These are phyloP conservation scores for Hirsutella thompsonii DNA, from an alignment of 2,329 filamentous ascomycete genomes.

Conservation along the genomic window DNA sequence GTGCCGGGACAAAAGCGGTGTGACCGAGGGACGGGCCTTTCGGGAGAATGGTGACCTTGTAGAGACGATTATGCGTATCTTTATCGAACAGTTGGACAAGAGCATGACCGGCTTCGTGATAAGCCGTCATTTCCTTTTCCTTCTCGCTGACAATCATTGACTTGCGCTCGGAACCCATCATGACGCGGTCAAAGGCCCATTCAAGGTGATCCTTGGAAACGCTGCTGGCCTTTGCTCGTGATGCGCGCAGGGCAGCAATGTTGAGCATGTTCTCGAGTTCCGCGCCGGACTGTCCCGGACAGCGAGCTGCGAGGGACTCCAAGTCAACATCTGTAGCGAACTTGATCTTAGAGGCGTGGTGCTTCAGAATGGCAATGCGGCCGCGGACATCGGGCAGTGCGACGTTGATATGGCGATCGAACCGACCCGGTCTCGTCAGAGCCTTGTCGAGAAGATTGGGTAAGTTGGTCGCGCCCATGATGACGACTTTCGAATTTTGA, in stretches of 20 bases:
- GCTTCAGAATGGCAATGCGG: slow-evolving; percentile 81
- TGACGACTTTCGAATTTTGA: slow-evolving; percentile 86
- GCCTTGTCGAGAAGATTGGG: slow-evolving; percentile 91
- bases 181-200: slow-evolving; percentile 96
- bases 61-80: slow-evolving; percentile 62
- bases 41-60: slow-evolving; percentile 96
- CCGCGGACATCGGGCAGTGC: slow-evolving; percentile 86
- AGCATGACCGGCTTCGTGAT: slow-evolving; percentile 92
- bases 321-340: slow-evolving; percentile 69
- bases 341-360: slow-evolving; percentile 89
- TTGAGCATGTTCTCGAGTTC: slow-evolving; percentile 96
- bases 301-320: slow-evolving; percentile 71
- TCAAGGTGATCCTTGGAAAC: slow-evolving; percentile 76
- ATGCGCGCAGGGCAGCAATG: slow-evolving; percentile 89
- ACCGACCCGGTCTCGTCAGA: slow-evolving; percentile 83
- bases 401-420: slow-evolving; percentile 85
- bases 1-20: slow-evolving; percentile 77
- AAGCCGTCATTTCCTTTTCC: slow-evolving; percentile 92
- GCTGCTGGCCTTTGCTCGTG: slow-evolving; percentile 63
- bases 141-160: slow-evolving; percentile 84
- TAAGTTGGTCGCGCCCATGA: slow-evolving; percentile 93
- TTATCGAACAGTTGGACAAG: slow-evolving; percentile 73
- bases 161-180: slow-evolving; percentile 89
- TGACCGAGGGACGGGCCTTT: slow-evolving; percentile 77
- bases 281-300: slow-evolving; percentile 84